Evolutionary conservation across 2,329 filamentous ascomycete species (phyloP).

Genomic region (Colletotrichum sp.): DNA sequence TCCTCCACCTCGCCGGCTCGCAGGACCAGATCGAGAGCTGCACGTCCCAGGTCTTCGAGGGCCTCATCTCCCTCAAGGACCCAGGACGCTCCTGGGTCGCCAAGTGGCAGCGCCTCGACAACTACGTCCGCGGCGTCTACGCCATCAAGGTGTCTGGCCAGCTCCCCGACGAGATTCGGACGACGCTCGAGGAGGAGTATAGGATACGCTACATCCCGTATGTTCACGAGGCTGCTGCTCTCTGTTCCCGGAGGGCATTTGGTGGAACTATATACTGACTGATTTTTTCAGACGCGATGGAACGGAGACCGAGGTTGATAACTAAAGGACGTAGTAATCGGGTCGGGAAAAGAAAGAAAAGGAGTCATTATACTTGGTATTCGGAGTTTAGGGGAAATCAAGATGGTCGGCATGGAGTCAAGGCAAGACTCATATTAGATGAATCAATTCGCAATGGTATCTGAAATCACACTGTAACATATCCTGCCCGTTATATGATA

Average conservation of each 20-base stretch:
- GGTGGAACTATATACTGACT: neutral
- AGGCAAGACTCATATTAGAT: slow-evolving; percentile 5
- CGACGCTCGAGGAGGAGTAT: slow-evolving; percentile 66
- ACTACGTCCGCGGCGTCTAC: slow-evolving; percentile 88
- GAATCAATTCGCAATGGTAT: slow-evolving; percentile 31
- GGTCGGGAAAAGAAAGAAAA: neutral
- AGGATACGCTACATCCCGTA: slow-evolving; percentile 71
- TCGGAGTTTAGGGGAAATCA: slow-evolving; percentile 32
- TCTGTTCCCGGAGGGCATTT: neutral
- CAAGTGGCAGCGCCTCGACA: slow-evolving; percentile 92
- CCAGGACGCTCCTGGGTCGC: slow-evolving; percentile 91
- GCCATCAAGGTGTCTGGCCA: slow-evolving; percentile 93
- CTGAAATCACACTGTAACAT: slow-evolving; percentile 20
- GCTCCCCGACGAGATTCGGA: slow-evolving; percentile 68
- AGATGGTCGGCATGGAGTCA: slow-evolving; percentile 6
- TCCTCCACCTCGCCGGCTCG: slow-evolving; percentile 82
- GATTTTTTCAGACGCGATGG: slow-evolving; percentile 54
- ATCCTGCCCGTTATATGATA: neutral
- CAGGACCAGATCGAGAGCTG: slow-evolving; percentile 86
- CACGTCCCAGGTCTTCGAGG: slow-evolving; percentile 96
- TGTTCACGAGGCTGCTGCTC: slow-evolving; percentile 26
- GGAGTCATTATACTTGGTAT: slow-evolving; percentile 11
- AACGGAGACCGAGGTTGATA: slow-evolving; percentile 56
- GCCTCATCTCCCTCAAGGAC: slow-evolving; percentile 83
- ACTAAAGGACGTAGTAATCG: slow-evolving; percentile 25